phyloP scores from a whole-genome alignment of 129 eudicot species.

The Solidago caesia region DNA sequence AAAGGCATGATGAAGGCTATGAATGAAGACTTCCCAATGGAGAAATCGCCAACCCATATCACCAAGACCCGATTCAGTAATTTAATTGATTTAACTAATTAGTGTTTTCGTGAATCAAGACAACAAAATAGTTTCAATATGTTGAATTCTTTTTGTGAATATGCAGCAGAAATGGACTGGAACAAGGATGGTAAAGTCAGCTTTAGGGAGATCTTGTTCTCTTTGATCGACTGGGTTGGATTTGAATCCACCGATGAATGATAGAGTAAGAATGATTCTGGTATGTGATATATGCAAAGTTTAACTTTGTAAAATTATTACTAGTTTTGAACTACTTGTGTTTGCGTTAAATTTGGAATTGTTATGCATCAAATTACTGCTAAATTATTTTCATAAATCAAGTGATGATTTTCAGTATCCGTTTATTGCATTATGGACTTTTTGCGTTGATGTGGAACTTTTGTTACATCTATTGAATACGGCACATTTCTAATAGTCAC shows the following conservation, averaged over 20 bases:
- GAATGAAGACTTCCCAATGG: constrained; percentile 40
- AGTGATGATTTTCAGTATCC: background rate
- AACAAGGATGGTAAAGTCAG: constrained; percentile 60
- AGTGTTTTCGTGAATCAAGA: background rate
- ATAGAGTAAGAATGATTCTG: constrained; percentile 9
- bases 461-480: no score
- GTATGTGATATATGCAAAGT: constrained; percentile 13
- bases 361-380: background rate
- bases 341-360: background rate
- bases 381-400: background rate
- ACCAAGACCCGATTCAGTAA: constrained; percentile 56
- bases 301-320: constrained; percentile 12
- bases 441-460: background rate
- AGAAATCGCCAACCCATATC: constrained; percentile 52
- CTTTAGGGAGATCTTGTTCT: constrained; percentile 56
- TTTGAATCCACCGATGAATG: constrained; percentile 35
- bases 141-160: background rate
- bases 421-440: background rate
- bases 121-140: background rate
- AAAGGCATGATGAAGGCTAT: constrained; percentile 54
- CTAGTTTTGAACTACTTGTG: background rate
- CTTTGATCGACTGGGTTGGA: constrained; percentile 41
- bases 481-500: no score
- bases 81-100: background rate
- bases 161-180: constrained; percentile 73